Percentiles rank a stretch among this genome's conserved stretches.
These are phyloP conservation scores for Elsinoe batatas DNA, from an alignment of 2,329 filamentous ascomycete genomes.

Conservation along the genomic window DNA sequence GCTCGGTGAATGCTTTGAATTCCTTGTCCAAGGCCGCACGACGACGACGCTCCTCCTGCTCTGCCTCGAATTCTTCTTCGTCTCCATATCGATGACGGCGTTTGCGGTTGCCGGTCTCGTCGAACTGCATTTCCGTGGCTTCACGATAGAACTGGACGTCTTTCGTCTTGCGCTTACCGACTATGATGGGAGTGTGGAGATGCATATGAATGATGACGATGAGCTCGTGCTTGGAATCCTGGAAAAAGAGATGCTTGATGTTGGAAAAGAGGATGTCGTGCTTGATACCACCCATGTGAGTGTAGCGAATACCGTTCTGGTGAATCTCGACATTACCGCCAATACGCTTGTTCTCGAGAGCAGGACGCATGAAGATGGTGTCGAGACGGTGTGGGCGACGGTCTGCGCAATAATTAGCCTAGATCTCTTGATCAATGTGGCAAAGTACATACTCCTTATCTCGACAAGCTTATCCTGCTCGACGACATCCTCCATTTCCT, in stretches of 20 bases:
- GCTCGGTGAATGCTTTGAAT: conserved; percentile 93
- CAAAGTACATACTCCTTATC: conserved; percentile 58
- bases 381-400: conserved; percentile 83
- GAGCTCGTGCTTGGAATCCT: conserved; percentile 89
- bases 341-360: conserved; percentile 92
- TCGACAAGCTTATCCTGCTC: conserved; percentile 96
- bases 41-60: conserved; percentile 89
- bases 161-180: conserved; percentile 98
- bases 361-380: conserved; percentile 90
- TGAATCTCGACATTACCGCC: conserved; percentile 95
- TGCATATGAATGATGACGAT: conserved; percentile 98
- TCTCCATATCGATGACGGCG: conserved; percentile 96
- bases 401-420: conserved; percentile 41
- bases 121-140: conserved; percentile 96
- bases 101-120: conserved; percentile 96
- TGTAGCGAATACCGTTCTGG: conserved; percentile 94
- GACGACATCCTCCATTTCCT: conserved; percentile 98
- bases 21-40: conserved; percentile 87
- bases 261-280: conserved; percentile 97
- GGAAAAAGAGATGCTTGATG: conserved; percentile 97
- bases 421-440: background rate
- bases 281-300: conserved; percentile 68
- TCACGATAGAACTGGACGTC: conserved; percentile 98
- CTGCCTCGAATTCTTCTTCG: conserved; percentile 96
- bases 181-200: conserved; percentile 93